Evolutionary conservation across 345 rosid species (phyloP).

Genomic region (Rhizophora apiculata): DNA sequence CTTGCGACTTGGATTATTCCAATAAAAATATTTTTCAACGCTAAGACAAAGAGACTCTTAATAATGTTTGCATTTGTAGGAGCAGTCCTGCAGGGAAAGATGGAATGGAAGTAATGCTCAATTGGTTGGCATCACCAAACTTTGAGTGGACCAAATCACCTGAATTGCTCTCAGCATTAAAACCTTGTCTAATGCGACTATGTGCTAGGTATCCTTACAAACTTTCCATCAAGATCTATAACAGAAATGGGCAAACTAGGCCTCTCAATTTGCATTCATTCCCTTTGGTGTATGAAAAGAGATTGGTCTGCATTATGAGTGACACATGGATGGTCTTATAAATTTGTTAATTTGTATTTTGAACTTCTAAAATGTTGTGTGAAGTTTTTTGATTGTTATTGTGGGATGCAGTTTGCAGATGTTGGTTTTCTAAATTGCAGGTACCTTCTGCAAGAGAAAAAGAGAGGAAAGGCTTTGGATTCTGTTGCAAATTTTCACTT

Average conservation of each 20-base stretch:
- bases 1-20: neutral
- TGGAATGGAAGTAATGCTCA: slow-evolving; percentile 73
- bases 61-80: slow-evolving; percentile 35
- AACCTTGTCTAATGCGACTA: slow-evolving; percentile 68
- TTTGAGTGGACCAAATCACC: slow-evolving; percentile 57
- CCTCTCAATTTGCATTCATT: neutral
- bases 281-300: neutral
- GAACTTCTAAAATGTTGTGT: neutral
- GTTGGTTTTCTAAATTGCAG: slow-evolving; percentile 28
- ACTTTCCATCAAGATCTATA: neutral
- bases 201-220: slow-evolving; percentile 60
- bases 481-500: slow-evolving; percentile 95
- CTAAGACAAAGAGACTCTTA: neutral
- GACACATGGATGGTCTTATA: neutral
- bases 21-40: too few relatives aligned
- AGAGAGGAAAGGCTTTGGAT: slow-evolving; percentile 93
- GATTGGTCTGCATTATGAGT: neutral
- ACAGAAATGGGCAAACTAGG: neutral
- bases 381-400: slow-evolving; percentile 1
- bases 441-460: slow-evolving; percentile 89
- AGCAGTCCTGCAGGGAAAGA: slow-evolving; percentile 41
- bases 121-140: slow-evolving; percentile 41
- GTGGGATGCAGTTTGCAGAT: slow-evolving; percentile 4
- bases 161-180: slow-evolving; percentile 45
- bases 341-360: neutral